These are phyloP conservation scores for Rhinocladiella similis DNA, from an alignment of 2,329 filamentous ascomycete genomes.

Conservation along the genomic window DNA sequence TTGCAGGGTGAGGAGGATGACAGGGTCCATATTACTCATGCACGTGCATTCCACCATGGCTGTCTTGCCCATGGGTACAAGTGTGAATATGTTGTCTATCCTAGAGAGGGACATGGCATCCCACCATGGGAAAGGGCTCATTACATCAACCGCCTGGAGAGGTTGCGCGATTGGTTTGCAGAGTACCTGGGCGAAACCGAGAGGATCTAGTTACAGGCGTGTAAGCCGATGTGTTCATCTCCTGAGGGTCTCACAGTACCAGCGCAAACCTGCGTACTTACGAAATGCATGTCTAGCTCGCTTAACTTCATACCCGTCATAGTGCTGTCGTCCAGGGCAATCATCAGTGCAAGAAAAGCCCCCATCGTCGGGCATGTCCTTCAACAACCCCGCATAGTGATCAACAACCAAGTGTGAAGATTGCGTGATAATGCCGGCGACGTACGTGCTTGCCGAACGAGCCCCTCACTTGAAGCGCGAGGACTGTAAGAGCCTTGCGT, in stretches of 20 bases:
- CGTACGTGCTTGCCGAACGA: background rate
- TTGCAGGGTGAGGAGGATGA: conserved; percentile 23
- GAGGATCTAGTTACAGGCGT: too few relatives aligned
- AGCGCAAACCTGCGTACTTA: too few relatives aligned
- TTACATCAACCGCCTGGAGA: background rate
- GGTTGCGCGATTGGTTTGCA: background rate
- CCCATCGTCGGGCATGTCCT: too few relatives aligned
- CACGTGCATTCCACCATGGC: conserved; percentile 11
- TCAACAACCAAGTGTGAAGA: background rate
- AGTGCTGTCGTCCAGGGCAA: too few relatives aligned
- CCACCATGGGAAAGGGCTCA: conserved; percentile 1
- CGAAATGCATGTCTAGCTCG: too few relatives aligned
- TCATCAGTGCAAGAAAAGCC: too few relatives aligned
- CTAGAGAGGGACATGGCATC: conserved; percentile 2
- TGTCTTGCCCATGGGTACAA: background rate
- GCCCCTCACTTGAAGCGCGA: background rate
- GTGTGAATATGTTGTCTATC: conserved; percentile 8
- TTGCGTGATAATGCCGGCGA: background rate
- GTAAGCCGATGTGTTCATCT: too few relatives aligned
- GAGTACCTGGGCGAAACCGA: background rate
- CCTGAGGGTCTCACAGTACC: too few relatives aligned
- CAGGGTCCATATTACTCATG: conserved; percentile 19
- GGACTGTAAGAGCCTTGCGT: background rate
- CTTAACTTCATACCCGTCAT: too few relatives aligned
- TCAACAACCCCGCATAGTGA: background rate